Evolutionary conservation across 352 stramenopile genomes (phyloP).

Genomic region (Aphanomyces invadans): DNA sequence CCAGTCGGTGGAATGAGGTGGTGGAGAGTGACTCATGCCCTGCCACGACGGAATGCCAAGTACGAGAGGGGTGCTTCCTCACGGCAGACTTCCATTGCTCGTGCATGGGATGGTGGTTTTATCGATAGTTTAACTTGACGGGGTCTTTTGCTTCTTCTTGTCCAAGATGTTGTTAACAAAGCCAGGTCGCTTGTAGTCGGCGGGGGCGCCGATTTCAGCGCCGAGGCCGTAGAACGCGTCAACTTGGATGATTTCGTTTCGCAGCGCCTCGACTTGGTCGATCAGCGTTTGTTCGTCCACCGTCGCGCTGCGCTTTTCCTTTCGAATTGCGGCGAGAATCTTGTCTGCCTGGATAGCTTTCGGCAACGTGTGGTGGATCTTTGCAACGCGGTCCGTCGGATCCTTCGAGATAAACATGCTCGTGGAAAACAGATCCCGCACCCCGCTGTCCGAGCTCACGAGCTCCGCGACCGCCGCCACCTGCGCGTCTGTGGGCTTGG

Average conservation of each 20-base stretch:
- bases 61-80: too few species aligned
- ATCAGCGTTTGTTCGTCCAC: conserved; percentile 91
- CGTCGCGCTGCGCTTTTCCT: conserved; percentile 92
- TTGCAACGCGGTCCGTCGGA: conserved; percentile 49
- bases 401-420: conserved; percentile 73
- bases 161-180: conserved; percentile 48
- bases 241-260: conserved; percentile 96
- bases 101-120: too few species aligned
- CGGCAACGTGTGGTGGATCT: conserved; percentile 65
- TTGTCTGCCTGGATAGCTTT: conserved; percentile 90
- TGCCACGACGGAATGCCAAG: too few species aligned
- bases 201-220: conserved; percentile 62
- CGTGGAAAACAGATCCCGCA: conserved; percentile 61
- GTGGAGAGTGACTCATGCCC: too few species aligned
- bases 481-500: conserved; percentile 83
- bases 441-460: conserved; percentile 59
- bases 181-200: conserved; percentile 86
- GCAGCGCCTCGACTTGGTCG: conserved; percentile 91
- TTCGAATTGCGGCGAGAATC: conserved; percentile 85
- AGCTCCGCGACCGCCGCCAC: conserved; percentile 61
- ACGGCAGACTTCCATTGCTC: too few species aligned
- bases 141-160: background rate
- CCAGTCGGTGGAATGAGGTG: too few species aligned
- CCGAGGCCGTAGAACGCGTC: conserved; percentile 88
- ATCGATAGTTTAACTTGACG: too few species aligned